phyloP scores from a whole-genome alignment of 2,329 filamentous ascomycete genomes.

The Triangularia setosa region DNA sequence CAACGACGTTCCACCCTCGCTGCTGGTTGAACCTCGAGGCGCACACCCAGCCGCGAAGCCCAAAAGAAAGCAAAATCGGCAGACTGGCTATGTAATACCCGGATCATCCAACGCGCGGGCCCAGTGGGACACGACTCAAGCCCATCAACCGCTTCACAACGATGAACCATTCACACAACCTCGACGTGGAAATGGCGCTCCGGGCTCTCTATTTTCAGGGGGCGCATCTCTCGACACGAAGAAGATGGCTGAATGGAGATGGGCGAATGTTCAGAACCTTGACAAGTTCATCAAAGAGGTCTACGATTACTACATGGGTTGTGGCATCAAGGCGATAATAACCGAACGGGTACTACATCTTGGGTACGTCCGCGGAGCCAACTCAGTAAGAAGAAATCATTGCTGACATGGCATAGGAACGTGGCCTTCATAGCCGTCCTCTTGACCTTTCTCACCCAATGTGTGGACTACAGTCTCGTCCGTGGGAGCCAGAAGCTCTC shows the following conservation, averaged over 20 bases:
- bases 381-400: not conserved
- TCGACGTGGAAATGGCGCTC: constrained; percentile 27
- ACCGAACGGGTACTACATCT: constrained; percentile 68
- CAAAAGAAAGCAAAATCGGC: constrained; percentile 20
- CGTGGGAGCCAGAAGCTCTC: constrained; percentile 55
- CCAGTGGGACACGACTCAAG: constrained; percentile 53
- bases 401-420: constrained; percentile 49
- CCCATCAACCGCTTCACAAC: constrained; percentile 48
- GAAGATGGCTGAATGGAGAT: constrained; percentile 84
- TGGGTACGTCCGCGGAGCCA: constrained; percentile 49
- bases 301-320: constrained; percentile 80
- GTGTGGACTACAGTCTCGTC: constrained; percentile 77
- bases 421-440: constrained; percentile 79
- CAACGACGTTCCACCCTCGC: constrained; percentile 61
- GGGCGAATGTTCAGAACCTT: constrained; percentile 86
- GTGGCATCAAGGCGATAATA: constrained; percentile 81
- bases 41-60: constrained; percentile 15
- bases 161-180: constrained; percentile 32
- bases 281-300: constrained; percentile 83
- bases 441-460: constrained; percentile 78
- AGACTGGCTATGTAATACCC: constrained; percentile 32
- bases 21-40: constrained; percentile 56
- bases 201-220: constrained; percentile 28
- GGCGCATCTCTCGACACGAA: constrained; percentile 41
- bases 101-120: constrained; percentile 43